Evolutionary conservation across 1,284 basidiomycete species (phyloP), one percentile per base, ranked within the genome.

Genomic region (Rhodotorula sp.): DNA sequence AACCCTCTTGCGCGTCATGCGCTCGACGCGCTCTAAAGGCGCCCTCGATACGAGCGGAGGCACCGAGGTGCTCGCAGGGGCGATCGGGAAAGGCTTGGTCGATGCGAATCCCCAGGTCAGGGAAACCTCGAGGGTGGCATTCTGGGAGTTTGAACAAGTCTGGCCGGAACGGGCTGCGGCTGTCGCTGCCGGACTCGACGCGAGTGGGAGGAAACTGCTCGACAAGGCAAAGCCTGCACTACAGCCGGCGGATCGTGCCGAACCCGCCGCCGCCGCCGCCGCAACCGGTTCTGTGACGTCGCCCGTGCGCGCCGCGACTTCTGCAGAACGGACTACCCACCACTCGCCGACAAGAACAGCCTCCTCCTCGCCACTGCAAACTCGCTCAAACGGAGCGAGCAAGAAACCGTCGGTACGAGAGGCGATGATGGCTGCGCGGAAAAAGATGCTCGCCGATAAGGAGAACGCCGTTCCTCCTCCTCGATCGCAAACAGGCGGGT

Each of bases 31-130:
- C 5, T 73, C 77, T 18, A 77, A 77, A 45, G 70, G 74, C 12
- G 75, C 75, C 4, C 76, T 83, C 60, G 81, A 83, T 67, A 16
- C 66, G 19, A 78, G 78, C 19, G 88, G 89, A 43, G 86, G 87
- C 23, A 77, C 90, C 15, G 90, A 93, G 34, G 81, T 85, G 2
- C 76, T 95, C 61, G 91, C 92, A 72, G 89, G 88, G 74, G 84
- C 85, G 14, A 77, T 97, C 52, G 88, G 86, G 80, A 91, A 88
- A 77, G 86, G 86, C 5, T 81, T 99, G 45, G 83, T 80, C 0
- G 97, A 99, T 80, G 82, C 88, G 3, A 97, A 91, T 80, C 88
- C 90, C 21, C 84, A 85, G 59, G 93, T 95, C 19, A 85, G 89
- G 67, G 91, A 93, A 76, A 85, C 83, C 58, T 88, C 88, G 3